Conservation (phyloP, 257 asterid species). For the Cinchona pubescens region DNA sequence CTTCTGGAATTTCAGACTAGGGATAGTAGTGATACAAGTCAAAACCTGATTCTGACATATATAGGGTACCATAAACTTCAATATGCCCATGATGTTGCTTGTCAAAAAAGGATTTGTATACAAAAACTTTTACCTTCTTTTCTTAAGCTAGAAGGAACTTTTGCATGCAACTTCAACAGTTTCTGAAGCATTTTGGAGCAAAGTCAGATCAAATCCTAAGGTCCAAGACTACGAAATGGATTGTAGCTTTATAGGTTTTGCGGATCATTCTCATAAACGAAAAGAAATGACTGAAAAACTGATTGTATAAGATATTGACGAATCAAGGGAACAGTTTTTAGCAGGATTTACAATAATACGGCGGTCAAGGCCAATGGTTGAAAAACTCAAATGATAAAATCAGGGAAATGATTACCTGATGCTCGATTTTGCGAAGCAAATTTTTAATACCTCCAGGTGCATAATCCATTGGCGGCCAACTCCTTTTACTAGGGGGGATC, state of each 20-base stretch:
- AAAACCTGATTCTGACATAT: not conserved
- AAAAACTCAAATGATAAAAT: not conserved
- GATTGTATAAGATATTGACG: not conserved
- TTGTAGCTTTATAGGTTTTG: not conserved
- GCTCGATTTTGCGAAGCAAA: constrained; percentile 50
- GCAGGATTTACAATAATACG: not conserved
- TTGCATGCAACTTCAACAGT: not conserved
- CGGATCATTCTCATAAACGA: not conserved
- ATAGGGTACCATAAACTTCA: not conserved
- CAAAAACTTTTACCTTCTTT: not conserved
- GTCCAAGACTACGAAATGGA: not conserved
- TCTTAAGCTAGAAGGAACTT: not conserved
- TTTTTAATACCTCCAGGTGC: constrained; percentile 43
- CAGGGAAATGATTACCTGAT: constrained; percentile 38
- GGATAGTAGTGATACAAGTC: not conserved
- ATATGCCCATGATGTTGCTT: not conserved
- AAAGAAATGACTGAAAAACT: not conserved
- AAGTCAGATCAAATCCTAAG: not conserved
- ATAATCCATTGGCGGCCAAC: constrained; percentile 88
- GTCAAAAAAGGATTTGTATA: not conserved
- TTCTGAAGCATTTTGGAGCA: not conserved
- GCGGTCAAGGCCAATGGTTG: not conserved
- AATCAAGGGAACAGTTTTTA: not conserved
- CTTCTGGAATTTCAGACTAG: not conserved
- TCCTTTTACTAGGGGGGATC: constrained; percentile 76